A percentile compares a stretch with the other conserved stretches of the same genome.
These are phyloP conservation scores for Corymbia maculata DNA, from an alignment of 345 rosid species.

Conservation along the genomic window DNA sequence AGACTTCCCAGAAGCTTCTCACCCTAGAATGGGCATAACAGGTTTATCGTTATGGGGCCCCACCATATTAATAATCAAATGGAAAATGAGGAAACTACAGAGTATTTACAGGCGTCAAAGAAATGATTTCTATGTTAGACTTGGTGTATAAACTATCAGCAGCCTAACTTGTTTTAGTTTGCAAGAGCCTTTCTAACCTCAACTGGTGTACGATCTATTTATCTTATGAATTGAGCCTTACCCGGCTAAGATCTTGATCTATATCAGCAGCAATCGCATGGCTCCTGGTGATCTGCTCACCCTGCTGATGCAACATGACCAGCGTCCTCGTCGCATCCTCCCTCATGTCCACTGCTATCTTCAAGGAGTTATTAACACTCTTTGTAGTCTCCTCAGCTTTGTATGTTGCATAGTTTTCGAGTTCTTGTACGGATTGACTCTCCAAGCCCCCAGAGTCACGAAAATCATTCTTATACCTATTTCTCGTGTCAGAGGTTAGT, in stretches of 20 bases:
- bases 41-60: background rate
- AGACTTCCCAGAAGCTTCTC: conserved; percentile 95
- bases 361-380: conserved; percentile 65
- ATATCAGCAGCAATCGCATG: conserved; percentile 63
- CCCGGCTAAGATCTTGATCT: conserved; percentile 92
- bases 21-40: conserved; percentile 44
- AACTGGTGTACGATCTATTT: background rate
- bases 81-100: background rate
- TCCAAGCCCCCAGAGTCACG: conserved; percentile 78
- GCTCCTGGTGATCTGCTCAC: conserved; percentile 76
- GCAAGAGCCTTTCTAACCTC: background rate
- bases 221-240: conserved; percentile 13
- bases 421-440: conserved; percentile 82
- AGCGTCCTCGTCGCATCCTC: conserved; percentile 72
- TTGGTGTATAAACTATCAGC: background rate
- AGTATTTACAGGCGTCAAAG: background rate
- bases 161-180: background rate
- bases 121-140: background rate
- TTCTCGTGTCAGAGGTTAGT: conserved; percentile 19
- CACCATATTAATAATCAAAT: background rate
- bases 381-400: conserved; percentile 94
- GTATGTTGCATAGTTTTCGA: conserved; percentile 74
- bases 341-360: conserved; percentile 90
- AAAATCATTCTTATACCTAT: conserved; percentile 72
- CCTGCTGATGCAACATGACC: conserved; percentile 78